A percentile compares a stretch with the other conserved stretches of the same genome.
These are phyloP conservation scores for Phyllostachys edulis DNA, from an alignment of 176 grass and related monocot species.

Conservation along the genomic window DNA sequence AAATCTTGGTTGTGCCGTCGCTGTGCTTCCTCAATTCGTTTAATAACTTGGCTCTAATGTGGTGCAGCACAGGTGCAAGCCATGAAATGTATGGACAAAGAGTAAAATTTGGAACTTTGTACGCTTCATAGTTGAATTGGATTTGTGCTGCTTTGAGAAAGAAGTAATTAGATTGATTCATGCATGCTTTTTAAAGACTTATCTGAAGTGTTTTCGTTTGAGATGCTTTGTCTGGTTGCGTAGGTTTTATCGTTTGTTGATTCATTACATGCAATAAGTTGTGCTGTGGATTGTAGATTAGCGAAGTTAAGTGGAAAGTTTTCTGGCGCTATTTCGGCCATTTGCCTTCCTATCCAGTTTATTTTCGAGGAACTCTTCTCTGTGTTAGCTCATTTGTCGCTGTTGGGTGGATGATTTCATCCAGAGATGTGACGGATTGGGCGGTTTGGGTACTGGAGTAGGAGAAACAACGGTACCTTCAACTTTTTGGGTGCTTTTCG, in stretches of 20 bases:
- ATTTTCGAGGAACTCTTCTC: conserved; percentile 14
- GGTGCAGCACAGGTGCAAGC: neutral
- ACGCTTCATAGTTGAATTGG: conserved; percentile 11
- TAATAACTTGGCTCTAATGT: neutral
- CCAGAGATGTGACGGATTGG: conserved; percentile 7
- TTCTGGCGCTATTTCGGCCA: conserved; percentile 18
- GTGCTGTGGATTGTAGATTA: neutral
- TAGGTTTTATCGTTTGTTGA: conserved; percentile 26
- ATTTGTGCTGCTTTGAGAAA: conserved; percentile 8
- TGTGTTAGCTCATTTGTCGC: neutral
- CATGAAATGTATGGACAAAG: neutral
- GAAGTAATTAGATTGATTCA: conserved; percentile 3
- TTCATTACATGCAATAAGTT: neutral
- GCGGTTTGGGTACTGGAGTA: neutral
- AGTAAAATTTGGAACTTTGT: neutral
- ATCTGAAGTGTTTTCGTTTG: neutral
- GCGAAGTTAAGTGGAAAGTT: conserved; percentile 4
- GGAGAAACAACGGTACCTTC: conserved; percentile 21
- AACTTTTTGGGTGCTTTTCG: conserved; percentile 28
- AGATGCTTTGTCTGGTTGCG: conserved; percentile 27
- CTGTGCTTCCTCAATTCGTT: neutral
- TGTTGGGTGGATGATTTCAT: conserved; percentile 28
- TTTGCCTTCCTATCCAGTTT: conserved; percentile 6
- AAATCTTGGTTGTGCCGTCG: neutral
- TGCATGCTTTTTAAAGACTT: neutral